Percentiles rank a stretch among this genome's conserved stretches.
Conservation (phyloP, 306 rosid genomes). For the Cicer arietinum region DNA sequence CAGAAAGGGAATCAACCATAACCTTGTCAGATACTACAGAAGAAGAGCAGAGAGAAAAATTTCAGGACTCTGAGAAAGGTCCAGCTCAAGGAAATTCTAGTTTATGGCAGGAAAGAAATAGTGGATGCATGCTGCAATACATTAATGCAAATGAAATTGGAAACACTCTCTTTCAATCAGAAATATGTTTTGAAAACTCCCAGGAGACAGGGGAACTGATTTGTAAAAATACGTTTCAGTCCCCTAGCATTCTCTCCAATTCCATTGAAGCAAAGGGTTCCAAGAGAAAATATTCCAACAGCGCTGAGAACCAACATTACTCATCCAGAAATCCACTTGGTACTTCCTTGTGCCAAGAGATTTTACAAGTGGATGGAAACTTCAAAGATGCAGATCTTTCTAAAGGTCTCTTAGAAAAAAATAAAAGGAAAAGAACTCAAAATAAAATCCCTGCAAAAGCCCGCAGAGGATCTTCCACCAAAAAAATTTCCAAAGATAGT, state of each 20-base stretch:
- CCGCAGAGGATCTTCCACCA: conserved; percentile 40
- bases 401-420: conserved; percentile 42
- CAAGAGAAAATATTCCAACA: conserved; percentile 55
- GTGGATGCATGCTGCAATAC: conserved; percentile 49
- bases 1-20: conserved; percentile 49
- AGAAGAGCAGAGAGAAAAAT: conserved; percentile 40
- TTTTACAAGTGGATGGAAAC: conserved; percentile 47
- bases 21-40: conserved; percentile 42
- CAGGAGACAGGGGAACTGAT: conserved; percentile 41
- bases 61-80: conserved; percentile 33
- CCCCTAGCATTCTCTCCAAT: conserved; percentile 46
- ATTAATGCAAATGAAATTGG: conserved; percentile 41
- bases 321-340: conserved; percentile 45
- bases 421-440: conserved; percentile 58
- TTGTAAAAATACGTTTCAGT: conserved; percentile 41
- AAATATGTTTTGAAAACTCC: conserved; percentile 39
- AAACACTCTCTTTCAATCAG: conserved; percentile 48
- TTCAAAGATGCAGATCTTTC: conserved; percentile 41
- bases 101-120: conserved; percentile 46
- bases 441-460: conserved; percentile 45
- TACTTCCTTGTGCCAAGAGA: conserved; percentile 55
- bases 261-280: conserved; percentile 53
- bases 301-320: conserved; percentile 40
- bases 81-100: conserved; percentile 47
- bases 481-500: conserved; percentile 43